A percentile compares a stretch with the other conserved stretches of the same genome.
These are phyloP conservation scores for Trichoderma sp. DNA, from an alignment of 2,329 filamentous ascomycete genomes.

Conservation along the genomic window DNA sequence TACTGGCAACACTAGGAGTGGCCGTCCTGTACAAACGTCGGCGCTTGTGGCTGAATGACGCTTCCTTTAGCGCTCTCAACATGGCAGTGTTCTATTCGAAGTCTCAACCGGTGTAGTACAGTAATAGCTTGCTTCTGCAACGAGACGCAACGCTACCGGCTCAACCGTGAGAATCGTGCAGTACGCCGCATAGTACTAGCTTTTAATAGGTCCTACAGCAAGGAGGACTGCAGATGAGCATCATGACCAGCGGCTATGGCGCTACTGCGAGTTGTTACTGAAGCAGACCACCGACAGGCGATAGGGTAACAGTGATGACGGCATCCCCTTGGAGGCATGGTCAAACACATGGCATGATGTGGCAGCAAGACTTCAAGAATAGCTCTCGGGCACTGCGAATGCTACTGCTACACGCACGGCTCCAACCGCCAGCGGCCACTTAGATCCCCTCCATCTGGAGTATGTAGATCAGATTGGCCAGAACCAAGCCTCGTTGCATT, in stretches of 20 bases:
- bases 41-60: constrained; percentile 14
- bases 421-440: not conserved
- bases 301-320: constrained; percentile 2
- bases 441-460: not conserved
- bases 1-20: not conserved
- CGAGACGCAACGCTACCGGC: constrained; percentile 1
- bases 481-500: not conserved
- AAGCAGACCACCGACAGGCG: constrained; percentile 3
- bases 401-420: not conserved
- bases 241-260: constrained; percentile 9
- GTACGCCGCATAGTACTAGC: not conserved
- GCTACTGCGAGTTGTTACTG: not conserved
- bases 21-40: not conserved
- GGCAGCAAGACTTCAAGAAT: not conserved
- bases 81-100: constrained; percentile 11
- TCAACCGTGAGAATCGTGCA: not conserved
- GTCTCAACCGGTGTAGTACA: not conserved
- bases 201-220: not conserved
- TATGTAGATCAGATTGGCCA: constrained; percentile 2
- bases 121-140: not conserved
- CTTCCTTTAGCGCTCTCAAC: constrained; percentile 7
- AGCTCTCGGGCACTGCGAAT: not conserved
- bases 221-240: not conserved
- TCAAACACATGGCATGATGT: constrained; percentile 9
- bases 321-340: not conserved